phyloP scores from a whole-genome alignment of 371 early-diverging fungal species.

The Caulochytrium protostelioides region DNA sequence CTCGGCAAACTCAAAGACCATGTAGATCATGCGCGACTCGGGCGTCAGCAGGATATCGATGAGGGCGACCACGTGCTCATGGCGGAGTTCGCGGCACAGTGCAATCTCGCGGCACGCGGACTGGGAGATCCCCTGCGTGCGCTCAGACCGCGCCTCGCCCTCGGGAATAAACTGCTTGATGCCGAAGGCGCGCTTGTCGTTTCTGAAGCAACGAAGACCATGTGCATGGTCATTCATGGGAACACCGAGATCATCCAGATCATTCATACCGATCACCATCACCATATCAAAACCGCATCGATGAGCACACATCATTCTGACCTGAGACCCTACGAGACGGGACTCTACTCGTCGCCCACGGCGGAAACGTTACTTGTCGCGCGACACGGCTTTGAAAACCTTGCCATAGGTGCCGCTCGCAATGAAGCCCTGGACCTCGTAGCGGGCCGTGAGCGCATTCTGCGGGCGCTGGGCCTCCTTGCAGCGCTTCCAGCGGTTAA shows the following conservation, averaged over 20 bases:
- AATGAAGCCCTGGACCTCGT: conserved; percentile 69
- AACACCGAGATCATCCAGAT: conserved; percentile 1
- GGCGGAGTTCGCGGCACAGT: conserved; percentile 68
- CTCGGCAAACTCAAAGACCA: conserved; percentile 88
- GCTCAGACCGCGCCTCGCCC: conserved; percentile 60
- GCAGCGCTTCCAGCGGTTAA: too few species aligned
- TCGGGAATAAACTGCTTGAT: conserved; percentile 92
- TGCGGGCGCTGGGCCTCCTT: too few species aligned
- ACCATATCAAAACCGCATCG: neutral
- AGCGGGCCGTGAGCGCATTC: too few species aligned
- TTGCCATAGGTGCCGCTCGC: conserved; percentile 85
- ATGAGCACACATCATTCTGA: neutral
- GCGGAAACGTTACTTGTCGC: conserved; percentile 10
- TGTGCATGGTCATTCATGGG: neutral
- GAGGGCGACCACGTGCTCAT: conserved; percentile 60
- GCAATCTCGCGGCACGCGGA: conserved; percentile 85
- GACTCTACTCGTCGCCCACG: neutral
- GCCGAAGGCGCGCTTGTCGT: conserved; percentile 41
- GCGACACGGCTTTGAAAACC: conserved; percentile 68
- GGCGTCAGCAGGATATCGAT: conserved; percentile 63
- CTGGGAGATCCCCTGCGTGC: conserved; percentile 69
- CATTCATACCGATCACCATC: conserved; percentile 3
- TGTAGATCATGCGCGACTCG: conserved; percentile 62
- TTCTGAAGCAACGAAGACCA: conserved; percentile 12
- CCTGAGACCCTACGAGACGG: too few species aligned